Evolutionary conservation across 768 basidiomycete genomes (phyloP).

Genomic region (Russula earlei): DNA sequence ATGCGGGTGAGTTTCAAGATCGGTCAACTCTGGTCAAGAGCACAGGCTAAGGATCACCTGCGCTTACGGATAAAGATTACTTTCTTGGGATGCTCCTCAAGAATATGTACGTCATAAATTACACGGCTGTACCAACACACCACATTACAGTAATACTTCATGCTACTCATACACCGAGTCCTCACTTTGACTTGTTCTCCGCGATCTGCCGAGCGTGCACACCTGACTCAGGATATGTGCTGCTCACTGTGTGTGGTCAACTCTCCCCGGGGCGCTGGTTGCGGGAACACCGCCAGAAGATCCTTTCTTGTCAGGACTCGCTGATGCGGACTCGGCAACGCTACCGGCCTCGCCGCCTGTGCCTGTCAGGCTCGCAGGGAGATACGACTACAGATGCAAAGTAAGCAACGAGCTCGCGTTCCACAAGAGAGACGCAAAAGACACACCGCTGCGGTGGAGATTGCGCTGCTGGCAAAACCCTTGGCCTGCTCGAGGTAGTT

Average conservation of each 20-base stretch:
- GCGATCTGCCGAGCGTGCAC: background rate
- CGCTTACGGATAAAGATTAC: background rate
- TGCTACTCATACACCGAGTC: background rate
- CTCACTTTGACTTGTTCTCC: constrained; percentile 2
- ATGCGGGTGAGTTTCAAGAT: background rate
- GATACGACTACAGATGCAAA: constrained; percentile 12
- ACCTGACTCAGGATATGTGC: background rate
- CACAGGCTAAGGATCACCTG: background rate
- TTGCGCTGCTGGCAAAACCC: constrained; percentile 33
- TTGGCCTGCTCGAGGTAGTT: constrained; percentile 50
- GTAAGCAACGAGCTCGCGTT: background rate
- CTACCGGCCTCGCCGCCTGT: constrained; percentile 12
- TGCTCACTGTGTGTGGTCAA: background rate
- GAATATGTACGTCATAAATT: background rate
- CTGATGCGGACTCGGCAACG: too few species aligned
- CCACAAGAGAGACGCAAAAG: background rate
- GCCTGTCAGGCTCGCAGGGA: constrained; percentile 19
- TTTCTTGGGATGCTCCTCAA: background rate
- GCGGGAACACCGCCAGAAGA: background rate
- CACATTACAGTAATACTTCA: background rate
- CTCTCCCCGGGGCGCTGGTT: background rate
- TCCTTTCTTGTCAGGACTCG: constrained; percentile 16
- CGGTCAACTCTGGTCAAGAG: background rate
- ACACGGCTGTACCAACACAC: background rate
- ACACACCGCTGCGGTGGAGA: constrained; percentile 39